Conservation (phyloP, 306 rosid species). For the Cicer bijugum region DNA sequence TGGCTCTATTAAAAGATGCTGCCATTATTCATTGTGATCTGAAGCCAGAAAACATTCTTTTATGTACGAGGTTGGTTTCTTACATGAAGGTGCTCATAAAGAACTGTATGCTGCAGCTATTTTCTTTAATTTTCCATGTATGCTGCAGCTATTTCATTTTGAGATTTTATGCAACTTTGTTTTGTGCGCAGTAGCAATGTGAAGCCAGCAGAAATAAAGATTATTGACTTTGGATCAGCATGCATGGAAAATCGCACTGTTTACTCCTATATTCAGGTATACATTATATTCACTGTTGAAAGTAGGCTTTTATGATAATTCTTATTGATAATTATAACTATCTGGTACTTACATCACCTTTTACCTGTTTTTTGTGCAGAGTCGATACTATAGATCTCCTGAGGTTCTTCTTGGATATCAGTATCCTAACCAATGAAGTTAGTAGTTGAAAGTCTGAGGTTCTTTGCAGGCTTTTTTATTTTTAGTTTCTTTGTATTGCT, state of each 20-base stretch:
- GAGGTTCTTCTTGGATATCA: slow-evolving; percentile 99
- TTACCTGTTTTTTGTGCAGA: slow-evolving; percentile 63
- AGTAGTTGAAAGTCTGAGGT: slow-evolving; percentile 14
- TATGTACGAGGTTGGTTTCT: slow-evolving; percentile 80
- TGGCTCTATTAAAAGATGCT: slow-evolving; percentile 90
- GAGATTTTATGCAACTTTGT: slow-evolving; percentile 41
- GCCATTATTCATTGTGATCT: slow-evolving; percentile 98
- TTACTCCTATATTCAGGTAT: slow-evolving; percentile 98
- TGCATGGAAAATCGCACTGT: slow-evolving; percentile 99
- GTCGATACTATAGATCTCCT: slow-evolving; percentile 97
- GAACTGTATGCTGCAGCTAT: slow-evolving; percentile 43
- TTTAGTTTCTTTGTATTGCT: slow-evolving; percentile 11
- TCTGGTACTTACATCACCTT: slow-evolving; percentile 35
- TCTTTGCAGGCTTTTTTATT: slow-evolving; percentile 26
- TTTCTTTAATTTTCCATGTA: slow-evolving; percentile 23
- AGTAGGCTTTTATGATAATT: slow-evolving; percentile 32
- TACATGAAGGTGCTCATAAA: slow-evolving; percentile 35
- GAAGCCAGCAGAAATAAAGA: slow-evolving; percentile 91
- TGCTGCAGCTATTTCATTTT: slow-evolving; percentile 47
- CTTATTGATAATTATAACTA: slow-evolving; percentile 39
- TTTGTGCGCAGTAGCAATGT: slow-evolving; percentile 58
- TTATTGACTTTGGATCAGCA: slow-evolving; percentile 99
- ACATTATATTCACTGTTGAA: slow-evolving; percentile 24
- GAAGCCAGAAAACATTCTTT: slow-evolving; percentile 98
- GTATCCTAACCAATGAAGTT: slow-evolving; percentile 73